phyloP scores from a whole-genome alignment of 2,329 filamentous ascomycete species.

The Fusarium miscanthi region DNA sequence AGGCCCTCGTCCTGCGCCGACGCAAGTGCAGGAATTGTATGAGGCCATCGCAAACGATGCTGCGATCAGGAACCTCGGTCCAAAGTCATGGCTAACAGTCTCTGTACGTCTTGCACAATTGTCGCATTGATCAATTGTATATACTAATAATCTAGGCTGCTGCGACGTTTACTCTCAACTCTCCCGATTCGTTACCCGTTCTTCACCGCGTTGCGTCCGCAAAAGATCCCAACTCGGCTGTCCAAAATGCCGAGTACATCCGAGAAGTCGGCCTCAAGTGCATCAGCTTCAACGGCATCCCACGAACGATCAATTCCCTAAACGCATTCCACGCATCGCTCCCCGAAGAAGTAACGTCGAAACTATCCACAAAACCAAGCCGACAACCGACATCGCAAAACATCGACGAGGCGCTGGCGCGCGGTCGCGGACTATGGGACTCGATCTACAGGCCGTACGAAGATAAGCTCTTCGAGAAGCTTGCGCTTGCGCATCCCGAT shows the following conservation, averaged over 20 bases:
- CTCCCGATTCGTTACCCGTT: constrained; percentile 76
- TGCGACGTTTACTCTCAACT: constrained; percentile 88
- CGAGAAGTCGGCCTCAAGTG: constrained; percentile 81
- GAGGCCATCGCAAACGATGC: constrained; percentile 72
- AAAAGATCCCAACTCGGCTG: constrained; percentile 37
- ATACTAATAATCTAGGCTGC: constrained; percentile 67
- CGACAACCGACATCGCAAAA: constrained; percentile 64
- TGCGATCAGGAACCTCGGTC: constrained; percentile 68
- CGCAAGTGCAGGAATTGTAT: constrained; percentile 72
- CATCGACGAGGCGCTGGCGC: constrained; percentile 63
- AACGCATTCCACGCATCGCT: constrained; percentile 75
- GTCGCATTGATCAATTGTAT: fast-evolving
- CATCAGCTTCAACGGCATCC: constrained; percentile 84
- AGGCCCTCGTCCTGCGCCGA: constrained; percentile 71
- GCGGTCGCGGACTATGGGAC: constrained; percentile 77
- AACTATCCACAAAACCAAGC: constrained; percentile 67
- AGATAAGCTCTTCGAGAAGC: constrained; percentile 74
- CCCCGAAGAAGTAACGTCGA: constrained; percentile 63
- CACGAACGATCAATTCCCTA: constrained; percentile 85
- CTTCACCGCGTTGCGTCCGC: constrained; percentile 66
- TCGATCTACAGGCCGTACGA: constrained; percentile 82
- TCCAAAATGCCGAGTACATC: constrained; percentile 74
- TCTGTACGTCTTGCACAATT: constrained; percentile 59
- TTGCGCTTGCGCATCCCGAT: constrained; percentile 82
- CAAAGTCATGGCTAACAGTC: constrained; percentile 73